Evolutionary conservation across 2,329 filamentous ascomycete genomes (phyloP).

Genomic region (Aspergillus sp.): DNA sequence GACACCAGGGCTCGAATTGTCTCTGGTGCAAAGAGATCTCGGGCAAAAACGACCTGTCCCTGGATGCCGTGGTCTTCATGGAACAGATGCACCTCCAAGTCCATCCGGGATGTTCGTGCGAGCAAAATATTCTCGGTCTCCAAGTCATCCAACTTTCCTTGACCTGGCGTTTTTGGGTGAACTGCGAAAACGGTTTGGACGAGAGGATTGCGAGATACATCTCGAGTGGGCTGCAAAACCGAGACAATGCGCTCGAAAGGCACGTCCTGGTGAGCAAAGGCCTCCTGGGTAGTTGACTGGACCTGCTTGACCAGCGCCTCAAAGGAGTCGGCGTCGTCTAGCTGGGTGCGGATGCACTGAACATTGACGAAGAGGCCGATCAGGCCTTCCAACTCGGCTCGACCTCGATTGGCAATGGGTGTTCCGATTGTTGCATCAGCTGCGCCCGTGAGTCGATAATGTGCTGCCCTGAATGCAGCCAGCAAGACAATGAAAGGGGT

Average conservation of each 20-base stretch:
- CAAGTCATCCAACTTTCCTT: slow-evolving; percentile 1
- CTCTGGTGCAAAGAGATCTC: slow-evolving; percentile 1
- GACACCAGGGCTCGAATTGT: slow-evolving; percentile 2
- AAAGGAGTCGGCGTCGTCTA: neutral
- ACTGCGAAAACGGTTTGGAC: slow-evolving; percentile 5
- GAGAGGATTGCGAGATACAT: slow-evolving; percentile 4
- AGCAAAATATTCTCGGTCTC: slow-evolving; percentile 1
- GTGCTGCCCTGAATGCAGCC: slow-evolving; percentile 4
- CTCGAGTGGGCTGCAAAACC: neutral
- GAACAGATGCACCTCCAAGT: slow-evolving; percentile 8
- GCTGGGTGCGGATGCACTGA: slow-evolving; percentile 5
- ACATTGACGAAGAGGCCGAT: slow-evolving; percentile 9
- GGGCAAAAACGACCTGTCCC: slow-evolving; percentile 3
- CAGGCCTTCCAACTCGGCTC: slow-evolving; percentile 1
- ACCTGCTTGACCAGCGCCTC: slow-evolving; percentile 1
- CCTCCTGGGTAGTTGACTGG: neutral
- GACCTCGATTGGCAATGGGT: slow-evolving; percentile 1
- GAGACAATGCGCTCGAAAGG: slow-evolving; percentile 8
- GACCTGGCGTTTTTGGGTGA: neutral
- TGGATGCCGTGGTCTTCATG: neutral
- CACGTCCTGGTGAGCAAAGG: slow-evolving; percentile 3
- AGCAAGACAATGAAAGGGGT: slow-evolving; percentile 8
- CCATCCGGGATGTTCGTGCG: slow-evolving; percentile 1
- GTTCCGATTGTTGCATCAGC: slow-evolving; percentile 5
- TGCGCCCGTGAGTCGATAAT: slow-evolving; percentile 6